phyloP scores from a whole-genome alignment of 208 protist species.

The Angomonas desouzai region DNA sequence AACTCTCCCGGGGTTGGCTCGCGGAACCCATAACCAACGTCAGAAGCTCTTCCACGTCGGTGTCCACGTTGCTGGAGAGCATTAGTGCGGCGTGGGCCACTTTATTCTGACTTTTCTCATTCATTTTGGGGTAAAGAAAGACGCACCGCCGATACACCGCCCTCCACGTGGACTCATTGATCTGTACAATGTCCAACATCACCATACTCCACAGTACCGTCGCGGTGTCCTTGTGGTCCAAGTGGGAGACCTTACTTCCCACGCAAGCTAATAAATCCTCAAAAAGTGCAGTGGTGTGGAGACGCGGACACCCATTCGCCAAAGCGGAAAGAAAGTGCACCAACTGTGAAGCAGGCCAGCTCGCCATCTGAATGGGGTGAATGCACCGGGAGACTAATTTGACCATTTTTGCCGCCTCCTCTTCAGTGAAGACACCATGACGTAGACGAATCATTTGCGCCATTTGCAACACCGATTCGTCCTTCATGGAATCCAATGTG shows the following conservation, averaged over 20 bases:
- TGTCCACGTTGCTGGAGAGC: conserved; percentile 15
- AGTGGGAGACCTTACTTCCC: conserved; percentile 33
- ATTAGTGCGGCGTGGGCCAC: conserved; percentile 53
- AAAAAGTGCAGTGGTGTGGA: conserved; percentile 23
- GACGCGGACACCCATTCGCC: conserved; percentile 32
- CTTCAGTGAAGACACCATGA: not conserved
- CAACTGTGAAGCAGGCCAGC: conserved; percentile 49
- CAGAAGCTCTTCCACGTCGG: conserved; percentile 28
- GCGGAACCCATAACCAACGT: not conserved
- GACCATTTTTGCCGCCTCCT: conserved; percentile 23
- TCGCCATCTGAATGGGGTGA: conserved; percentile 23
- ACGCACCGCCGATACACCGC: conserved; percentile 41
- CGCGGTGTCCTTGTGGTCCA: conserved; percentile 41
- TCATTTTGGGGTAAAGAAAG: conserved; percentile 35
- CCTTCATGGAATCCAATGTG: not conserved
- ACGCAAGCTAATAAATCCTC: conserved; percentile 35
- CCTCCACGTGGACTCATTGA: conserved; percentile 39
- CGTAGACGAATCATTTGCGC: not conserved
- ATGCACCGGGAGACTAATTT: conserved; percentile 32
- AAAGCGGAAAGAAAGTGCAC: conserved; percentile 48
- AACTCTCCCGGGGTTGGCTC: not conserved
- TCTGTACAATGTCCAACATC: conserved; percentile 20
- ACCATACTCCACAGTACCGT: conserved; percentile 64
- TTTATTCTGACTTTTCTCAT: conserved; percentile 28
- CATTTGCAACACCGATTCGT: conserved; percentile 1